Percentiles rank a stretch among this genome's conserved stretches.
These are phyloP conservation scores for Dryas drummondii DNA, from an alignment of 306 rosid genomes.

Conservation along the genomic window DNA sequence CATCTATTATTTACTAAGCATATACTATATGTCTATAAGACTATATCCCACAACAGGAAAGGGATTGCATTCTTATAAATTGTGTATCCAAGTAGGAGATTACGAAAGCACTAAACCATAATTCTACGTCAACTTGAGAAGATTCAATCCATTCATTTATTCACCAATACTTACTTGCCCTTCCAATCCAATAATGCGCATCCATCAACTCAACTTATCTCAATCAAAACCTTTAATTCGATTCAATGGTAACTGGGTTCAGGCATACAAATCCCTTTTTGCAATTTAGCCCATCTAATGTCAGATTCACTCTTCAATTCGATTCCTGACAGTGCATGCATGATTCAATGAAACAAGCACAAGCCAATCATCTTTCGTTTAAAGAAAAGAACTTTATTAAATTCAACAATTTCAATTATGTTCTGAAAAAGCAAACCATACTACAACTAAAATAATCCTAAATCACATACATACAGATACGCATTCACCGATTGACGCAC, in stretches of 20 bases:
- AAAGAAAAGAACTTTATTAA: not conserved
- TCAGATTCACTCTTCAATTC: not conserved
- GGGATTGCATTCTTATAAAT: not conserved
- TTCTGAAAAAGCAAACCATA: not conserved
- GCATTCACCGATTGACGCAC: not conserved
- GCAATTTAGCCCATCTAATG: not conserved
- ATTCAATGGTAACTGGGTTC: not conserved
- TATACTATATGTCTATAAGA: not conserved
- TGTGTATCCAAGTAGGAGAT: not conserved
- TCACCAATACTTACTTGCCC: not conserved
- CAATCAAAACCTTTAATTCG: not conserved
- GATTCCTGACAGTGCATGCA: not conserved
- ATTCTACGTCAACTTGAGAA: not conserved
- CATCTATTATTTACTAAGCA: slow-evolving; percentile 1
- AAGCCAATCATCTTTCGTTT: not conserved
- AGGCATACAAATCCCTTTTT: not conserved
- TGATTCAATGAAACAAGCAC: not conserved
- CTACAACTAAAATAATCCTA: slow-evolving; percentile 5
- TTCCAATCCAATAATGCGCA: not conserved
- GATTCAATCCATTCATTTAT: not conserved
- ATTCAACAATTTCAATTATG: not conserved
- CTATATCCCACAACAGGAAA: not conserved
- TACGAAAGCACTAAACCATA: not conserved
- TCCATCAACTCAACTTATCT: not conserved
- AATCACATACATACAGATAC: slow-evolving; percentile 12